Evolutionary conservation across 768 basidiomycete genomes (phyloP).

Genomic region (Brasilioporus rufonigricans): DNA sequence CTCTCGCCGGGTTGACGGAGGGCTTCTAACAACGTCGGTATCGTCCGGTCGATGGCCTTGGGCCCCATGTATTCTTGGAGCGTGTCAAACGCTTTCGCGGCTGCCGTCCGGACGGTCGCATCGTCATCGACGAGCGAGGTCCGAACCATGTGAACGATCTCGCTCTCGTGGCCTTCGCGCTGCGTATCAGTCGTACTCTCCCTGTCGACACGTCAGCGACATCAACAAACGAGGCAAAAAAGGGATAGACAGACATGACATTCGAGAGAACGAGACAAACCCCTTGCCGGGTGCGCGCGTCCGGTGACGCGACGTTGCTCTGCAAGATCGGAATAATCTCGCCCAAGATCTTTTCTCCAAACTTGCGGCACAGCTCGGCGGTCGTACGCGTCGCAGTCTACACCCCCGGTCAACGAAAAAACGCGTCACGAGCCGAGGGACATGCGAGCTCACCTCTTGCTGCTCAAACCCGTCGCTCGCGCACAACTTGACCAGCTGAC

Average conservation of each 20-base stretch:
- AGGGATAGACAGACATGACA: slow-evolving; percentile 61
- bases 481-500: slow-evolving; percentile 73
- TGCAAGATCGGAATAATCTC: slow-evolving; percentile 83
- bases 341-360: slow-evolving; percentile 85
- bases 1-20: slow-evolving; percentile 89
- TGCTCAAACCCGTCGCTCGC: slow-evolving; percentile 82
- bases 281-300: slow-evolving; percentile 71
- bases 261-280: slow-evolving; percentile 87
- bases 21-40: slow-evolving; percentile 91
- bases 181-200: slow-evolving; percentile 81
- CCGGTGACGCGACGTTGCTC: slow-evolving; percentile 56
- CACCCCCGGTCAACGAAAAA: no score
- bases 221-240: no score
- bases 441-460: slow-evolving; percentile 62
- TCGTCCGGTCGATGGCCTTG: slow-evolving; percentile 93
- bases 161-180: slow-evolving; percentile 84
- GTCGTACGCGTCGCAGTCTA: slow-evolving; percentile 85
- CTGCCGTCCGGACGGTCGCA: slow-evolving; percentile 80
- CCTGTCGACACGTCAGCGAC: slow-evolving; percentile 40
- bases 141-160: slow-evolving; percentile 84
- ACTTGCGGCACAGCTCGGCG: slow-evolving; percentile 89
- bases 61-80: slow-evolving; percentile 90
- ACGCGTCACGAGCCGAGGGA: neutral
- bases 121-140: slow-evolving; percentile 86
- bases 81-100: slow-evolving; percentile 85